Evolutionary conservation across 78 protist genomes (phyloP).

Genomic region (Dictyostelium purpureum): DNA sequence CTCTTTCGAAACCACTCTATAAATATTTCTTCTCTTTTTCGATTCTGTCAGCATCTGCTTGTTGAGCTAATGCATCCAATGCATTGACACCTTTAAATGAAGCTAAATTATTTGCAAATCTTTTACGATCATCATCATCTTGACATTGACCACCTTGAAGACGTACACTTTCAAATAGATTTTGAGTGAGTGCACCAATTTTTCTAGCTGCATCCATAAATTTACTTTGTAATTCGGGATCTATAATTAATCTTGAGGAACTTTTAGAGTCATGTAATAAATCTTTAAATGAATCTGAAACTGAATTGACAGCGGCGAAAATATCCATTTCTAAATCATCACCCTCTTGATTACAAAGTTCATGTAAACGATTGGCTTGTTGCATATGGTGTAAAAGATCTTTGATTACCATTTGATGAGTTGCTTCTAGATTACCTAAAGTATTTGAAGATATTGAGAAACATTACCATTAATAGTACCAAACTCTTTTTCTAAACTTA

Average conservation of each 20-base stretch:
- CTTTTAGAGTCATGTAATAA: conserved; percentile 76
- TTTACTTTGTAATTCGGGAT: conserved; percentile 27
- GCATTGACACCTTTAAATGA: conserved; percentile 17
- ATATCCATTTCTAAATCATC: conserved; percentile 62
- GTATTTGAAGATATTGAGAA: conserved; percentile 39
- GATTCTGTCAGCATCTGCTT: background rate
- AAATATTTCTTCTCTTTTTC: background rate
- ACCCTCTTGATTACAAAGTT: conserved; percentile 35
- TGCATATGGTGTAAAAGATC: conserved; percentile 43
- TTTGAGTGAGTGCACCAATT: conserved; percentile 58
- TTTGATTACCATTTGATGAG: conserved; percentile 50
- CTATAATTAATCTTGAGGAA: conserved; percentile 28
- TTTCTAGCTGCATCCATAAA: conserved; percentile 69
- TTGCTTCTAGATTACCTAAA: conserved; percentile 75
- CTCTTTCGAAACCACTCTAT: conserved; percentile 69
- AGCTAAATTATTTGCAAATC: background rate
- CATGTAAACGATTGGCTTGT: conserved; percentile 26
- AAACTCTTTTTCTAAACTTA: conserved; percentile 57
- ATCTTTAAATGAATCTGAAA: conserved; percentile 12
- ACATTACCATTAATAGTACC: background rate
- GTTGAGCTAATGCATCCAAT: conserved; percentile 26
- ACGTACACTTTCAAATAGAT: conserved; percentile 55
- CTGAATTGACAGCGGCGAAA: conserved; percentile 27
- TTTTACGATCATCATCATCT: conserved; percentile 74
- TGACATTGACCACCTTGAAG: conserved; percentile 77